phyloP scores from a whole-genome alignment of 306 rosid species.

The Oxytropis ochrocephala region DNA sequence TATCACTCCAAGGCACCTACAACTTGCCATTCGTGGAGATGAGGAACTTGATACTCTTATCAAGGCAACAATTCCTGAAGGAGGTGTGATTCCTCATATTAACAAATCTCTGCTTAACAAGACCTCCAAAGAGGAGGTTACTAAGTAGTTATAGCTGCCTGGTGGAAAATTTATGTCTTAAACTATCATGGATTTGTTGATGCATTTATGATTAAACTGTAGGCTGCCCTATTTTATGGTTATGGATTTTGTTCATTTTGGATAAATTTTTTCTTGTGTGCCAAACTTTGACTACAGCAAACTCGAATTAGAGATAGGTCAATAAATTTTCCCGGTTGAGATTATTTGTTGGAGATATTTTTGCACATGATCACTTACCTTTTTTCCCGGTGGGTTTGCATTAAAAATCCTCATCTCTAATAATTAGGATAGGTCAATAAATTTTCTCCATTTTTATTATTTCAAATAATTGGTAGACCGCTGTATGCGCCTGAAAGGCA shows the following conservation, averaged over 20 bases:
- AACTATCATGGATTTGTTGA: constrained; percentile 10
- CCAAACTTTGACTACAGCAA: constrained; percentile 12
- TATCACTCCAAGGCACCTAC: constrained; percentile 71
- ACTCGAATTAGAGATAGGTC: constrained; percentile 24
- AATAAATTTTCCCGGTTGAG: neutral
- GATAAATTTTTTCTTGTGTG: constrained; percentile 16
- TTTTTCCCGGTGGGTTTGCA: neutral
- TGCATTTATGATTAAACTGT: neutral
- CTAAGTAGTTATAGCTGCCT: constrained; percentile 1
- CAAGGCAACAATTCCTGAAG: constrained; percentile 73
- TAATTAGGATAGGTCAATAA: too few relatives aligned
- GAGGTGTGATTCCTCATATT: constrained; percentile 72
- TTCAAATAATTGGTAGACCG: too few relatives aligned
- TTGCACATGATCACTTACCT: neutral
- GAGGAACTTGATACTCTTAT: constrained; percentile 71
- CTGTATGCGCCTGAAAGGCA: too few relatives aligned
- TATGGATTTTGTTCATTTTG: constrained; percentile 11
- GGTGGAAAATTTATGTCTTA: constrained; percentile 12
- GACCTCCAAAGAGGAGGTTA: constrained; percentile 59
- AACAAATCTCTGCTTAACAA: constrained; percentile 77
- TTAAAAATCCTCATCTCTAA: too few relatives aligned
- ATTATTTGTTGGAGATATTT: neutral
- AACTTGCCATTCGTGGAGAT: constrained; percentile 74
- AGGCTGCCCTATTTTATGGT: constrained; percentile 26
- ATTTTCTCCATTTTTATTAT: too few relatives aligned